phyloP scores from a whole-genome alignment of 805 yeast species.

The Wickerhamomyces queroliae region DNA sequence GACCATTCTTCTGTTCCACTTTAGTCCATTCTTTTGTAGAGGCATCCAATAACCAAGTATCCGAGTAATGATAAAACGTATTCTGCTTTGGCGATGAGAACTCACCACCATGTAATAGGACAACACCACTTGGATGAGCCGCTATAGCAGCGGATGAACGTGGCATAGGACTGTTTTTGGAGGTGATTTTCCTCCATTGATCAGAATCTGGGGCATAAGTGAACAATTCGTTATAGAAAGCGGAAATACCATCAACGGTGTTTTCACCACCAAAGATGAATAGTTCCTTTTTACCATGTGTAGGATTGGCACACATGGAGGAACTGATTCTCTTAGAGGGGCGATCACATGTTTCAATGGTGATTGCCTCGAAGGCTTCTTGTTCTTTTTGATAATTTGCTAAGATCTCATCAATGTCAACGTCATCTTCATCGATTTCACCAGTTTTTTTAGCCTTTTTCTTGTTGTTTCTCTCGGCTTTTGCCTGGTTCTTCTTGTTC shows the following conservation, averaged over 20 bases:
- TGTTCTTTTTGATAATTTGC: conserved; percentile 78
- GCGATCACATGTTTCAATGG: conserved; percentile 46
- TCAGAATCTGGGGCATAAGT: conserved; percentile 72
- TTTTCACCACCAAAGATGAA: conserved; percentile 88
- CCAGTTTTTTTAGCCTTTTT: conserved; percentile 70
- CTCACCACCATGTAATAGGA: conserved; percentile 91
- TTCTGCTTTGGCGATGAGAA: conserved; percentile 94
- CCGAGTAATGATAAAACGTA: conserved; percentile 94
- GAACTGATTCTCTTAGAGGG: conserved; percentile 74
- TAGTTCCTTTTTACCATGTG: conserved; percentile 71
- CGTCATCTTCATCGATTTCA: conserved; percentile 79
- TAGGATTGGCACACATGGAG: conserved; percentile 68
- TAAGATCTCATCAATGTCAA: conserved; percentile 80
- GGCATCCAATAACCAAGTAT: conserved; percentile 90
- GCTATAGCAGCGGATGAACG: conserved; percentile 92
- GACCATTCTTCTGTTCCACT: conserved; percentile 68
- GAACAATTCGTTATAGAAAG: conserved; percentile 76
- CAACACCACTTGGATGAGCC: conserved; percentile 84
- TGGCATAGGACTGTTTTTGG: conserved; percentile 88
- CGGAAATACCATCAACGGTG: conserved; percentile 43
- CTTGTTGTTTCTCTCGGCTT: conserved; percentile 70
- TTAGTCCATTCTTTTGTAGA: conserved; percentile 86
- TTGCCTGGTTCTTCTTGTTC: conserved; percentile 65
- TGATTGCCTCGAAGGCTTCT: conserved; percentile 67
- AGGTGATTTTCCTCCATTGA: conserved; percentile 71